phyloP scores from a whole-genome alignment of 208 protist species.

The Trypanosoma platydactyli region DNA sequence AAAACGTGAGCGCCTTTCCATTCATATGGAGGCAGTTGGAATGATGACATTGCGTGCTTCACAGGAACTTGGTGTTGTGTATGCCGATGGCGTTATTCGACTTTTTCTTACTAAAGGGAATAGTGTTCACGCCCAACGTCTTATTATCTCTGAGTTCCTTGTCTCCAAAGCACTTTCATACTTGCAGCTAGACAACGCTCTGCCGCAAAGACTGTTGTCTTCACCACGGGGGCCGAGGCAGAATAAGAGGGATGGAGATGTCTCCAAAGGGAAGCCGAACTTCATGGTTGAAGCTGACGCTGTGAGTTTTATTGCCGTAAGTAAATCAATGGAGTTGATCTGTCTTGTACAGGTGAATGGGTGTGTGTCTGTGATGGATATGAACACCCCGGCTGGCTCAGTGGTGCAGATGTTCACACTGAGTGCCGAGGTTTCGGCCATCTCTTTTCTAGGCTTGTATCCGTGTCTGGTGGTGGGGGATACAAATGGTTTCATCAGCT shows the following conservation, averaged over 20 bases:
- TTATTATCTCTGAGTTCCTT: constrained; percentile 73
- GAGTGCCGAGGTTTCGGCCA: constrained; percentile 54
- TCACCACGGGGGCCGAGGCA: not conserved
- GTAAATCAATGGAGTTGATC: constrained; percentile 47
- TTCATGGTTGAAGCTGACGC: constrained; percentile 66
- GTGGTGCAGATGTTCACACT: constrained; percentile 60
- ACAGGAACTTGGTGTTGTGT: constrained; percentile 70
- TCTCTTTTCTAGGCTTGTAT: constrained; percentile 69
- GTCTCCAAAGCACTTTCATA: constrained; percentile 47
- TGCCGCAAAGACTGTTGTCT: constrained; percentile 2
- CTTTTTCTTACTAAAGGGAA: constrained; percentile 63
- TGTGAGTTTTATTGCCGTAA: constrained; percentile 67
- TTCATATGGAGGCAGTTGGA: constrained; percentile 56
- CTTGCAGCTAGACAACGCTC: constrained; percentile 14
- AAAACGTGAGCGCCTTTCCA: constrained; percentile 20
- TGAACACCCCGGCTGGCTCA: constrained; percentile 34
- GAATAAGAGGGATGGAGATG: not conserved
- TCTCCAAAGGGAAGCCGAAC: constrained; percentile 8
- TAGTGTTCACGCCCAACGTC: constrained; percentile 47
- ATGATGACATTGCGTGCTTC: constrained; percentile 55
- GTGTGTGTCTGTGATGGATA: constrained; percentile 57
- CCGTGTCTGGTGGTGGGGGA: constrained; percentile 74
- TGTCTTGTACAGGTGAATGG: constrained; percentile 80
- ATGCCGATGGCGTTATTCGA: constrained; percentile 72
- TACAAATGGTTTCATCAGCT: constrained; percentile 43